Evolutionary conservation across 805 yeast species (phyloP).

Genomic region (Tetrapisispora fleetii): DNA sequence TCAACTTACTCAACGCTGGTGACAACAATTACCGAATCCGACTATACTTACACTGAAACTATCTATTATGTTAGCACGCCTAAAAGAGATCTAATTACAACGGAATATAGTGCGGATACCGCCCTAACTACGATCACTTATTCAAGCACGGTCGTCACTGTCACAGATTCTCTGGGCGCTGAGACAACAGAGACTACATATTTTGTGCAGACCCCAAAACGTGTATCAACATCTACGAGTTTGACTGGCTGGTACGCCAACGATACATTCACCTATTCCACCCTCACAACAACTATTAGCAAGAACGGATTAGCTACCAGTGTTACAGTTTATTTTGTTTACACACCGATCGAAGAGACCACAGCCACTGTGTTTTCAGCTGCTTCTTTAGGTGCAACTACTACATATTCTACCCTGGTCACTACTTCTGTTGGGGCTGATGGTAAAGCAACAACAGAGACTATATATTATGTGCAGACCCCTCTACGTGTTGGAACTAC

Average conservation of each 20-base stretch:
- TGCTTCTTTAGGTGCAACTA: not conserved
- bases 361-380: not conserved
- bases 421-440: not conserved
- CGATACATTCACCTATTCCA: not conserved
- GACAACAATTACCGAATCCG: not conserved
- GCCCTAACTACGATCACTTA: not conserved
- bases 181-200: not conserved
- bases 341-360: not conserved
- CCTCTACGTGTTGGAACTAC: not conserved
- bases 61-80: conserved; percentile 1
- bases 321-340: not conserved
- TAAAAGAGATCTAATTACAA: not conserved
- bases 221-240: not conserved
- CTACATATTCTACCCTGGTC: not conserved
- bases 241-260: not conserved
- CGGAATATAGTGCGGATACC: not conserved
- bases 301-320: not conserved
- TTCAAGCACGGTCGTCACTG: not conserved
- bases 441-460: not conserved
- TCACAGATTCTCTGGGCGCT: too few species aligned
- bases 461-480: not conserved
- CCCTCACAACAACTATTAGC: not conserved
- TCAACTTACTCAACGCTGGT: not conserved
- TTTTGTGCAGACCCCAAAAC: not conserved
- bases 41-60: not conserved